Percentiles rank a stretch among this genome's conserved stretches.
These are phyloP conservation scores for Penicillium sp. DNA, from an alignment of 2,329 filamentous ascomycete genomes.

Conservation along the genomic window DNA sequence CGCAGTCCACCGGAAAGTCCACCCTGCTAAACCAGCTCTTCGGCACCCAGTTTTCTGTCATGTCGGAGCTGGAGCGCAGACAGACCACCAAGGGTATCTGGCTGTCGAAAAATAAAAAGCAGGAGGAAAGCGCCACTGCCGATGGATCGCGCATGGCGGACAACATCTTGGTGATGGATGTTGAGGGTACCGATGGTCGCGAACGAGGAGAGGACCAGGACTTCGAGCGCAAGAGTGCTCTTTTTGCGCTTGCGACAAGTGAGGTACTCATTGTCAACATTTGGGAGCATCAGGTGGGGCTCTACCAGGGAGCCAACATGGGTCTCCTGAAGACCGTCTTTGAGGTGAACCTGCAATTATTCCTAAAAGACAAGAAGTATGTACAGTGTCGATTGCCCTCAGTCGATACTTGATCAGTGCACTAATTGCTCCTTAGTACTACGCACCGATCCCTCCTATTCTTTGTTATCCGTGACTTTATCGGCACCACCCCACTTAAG, in stretches of 20 bases:
- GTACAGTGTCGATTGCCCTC: slow-evolving; percentile 24
- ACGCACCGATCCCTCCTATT: slow-evolving; percentile 90
- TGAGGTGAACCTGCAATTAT: slow-evolving; percentile 95
- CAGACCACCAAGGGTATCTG: slow-evolving; percentile 99
- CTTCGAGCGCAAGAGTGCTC: slow-evolving; percentile 95
- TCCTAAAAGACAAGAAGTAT: slow-evolving; percentile 91
- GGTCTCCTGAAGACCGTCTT: slow-evolving; percentile 97
- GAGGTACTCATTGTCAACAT: slow-evolving; percentile 98
- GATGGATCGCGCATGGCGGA: slow-evolving; percentile 74
- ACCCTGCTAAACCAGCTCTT: slow-evolving; percentile 96
- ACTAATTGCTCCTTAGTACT: slow-evolving; percentile 55
- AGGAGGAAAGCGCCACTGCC: slow-evolving; percentile 33
- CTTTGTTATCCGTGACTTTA: slow-evolving; percentile 97
- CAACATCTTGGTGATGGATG: slow-evolving; percentile 99
- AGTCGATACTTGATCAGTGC: neutral
- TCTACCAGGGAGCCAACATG: slow-evolving; percentile 99
- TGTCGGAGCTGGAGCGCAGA: slow-evolving; percentile 89
- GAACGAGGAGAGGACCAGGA: slow-evolving; percentile 98
- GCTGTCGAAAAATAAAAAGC: slow-evolving; percentile 94
- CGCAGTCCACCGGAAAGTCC: slow-evolving; percentile 97
- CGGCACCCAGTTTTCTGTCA: slow-evolving; percentile 93
- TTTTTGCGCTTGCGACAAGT: slow-evolving; percentile 95
- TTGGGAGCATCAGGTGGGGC: slow-evolving; percentile 97
- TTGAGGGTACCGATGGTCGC: slow-evolving; percentile 94
- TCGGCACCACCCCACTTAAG: slow-evolving; percentile 84